phyloP scores from a whole-genome alignment of 129 eudicot species.

The Erigeron canadensis region DNA sequence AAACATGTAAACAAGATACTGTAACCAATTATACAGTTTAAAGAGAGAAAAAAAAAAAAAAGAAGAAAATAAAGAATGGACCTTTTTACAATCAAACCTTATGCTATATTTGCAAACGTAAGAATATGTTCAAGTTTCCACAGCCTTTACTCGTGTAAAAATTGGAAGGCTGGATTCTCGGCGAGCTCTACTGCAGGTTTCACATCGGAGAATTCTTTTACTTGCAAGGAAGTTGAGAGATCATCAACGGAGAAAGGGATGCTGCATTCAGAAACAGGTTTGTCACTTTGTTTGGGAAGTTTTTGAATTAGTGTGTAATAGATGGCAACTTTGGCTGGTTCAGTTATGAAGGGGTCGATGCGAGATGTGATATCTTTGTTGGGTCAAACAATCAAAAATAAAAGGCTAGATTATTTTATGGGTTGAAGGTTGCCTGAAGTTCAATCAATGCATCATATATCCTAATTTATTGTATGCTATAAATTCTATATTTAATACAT shows the following conservation, averaged over 20 bases:
- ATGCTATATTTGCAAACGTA: conserved; percentile 39
- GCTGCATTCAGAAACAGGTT: conserved; percentile 42
- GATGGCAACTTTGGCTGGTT: not conserved
- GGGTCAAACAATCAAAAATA: not conserved
- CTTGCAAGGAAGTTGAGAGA: conserved; percentile 62
- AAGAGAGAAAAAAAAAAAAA: not conserved
- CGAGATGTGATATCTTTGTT: no score
- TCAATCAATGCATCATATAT: no score
- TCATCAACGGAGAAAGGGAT: conserved; percentile 95
- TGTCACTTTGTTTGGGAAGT: not conserved
- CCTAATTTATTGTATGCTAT: no score
- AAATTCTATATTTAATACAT: no score
- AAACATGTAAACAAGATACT: conserved; percentile 6
- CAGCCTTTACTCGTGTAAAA: conserved; percentile 62
- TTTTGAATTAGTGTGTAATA: not conserved
- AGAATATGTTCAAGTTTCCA: conserved; percentile 30
- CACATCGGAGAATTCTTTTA: conserved; percentile 74
- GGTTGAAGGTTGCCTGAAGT: no score
- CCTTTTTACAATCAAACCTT: conserved; percentile 41
- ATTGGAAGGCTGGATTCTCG: conserved; percentile 82
- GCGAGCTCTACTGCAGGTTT: conserved; percentile 73
- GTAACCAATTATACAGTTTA: conserved; percentile 22
- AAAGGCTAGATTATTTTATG: not conserved
- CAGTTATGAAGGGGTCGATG: not conserved
- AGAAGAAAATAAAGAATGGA: conserved; percentile 37